Base-by-base conservation (phyloP, 306 rosid species). In the Quercus ilex region DNA sequence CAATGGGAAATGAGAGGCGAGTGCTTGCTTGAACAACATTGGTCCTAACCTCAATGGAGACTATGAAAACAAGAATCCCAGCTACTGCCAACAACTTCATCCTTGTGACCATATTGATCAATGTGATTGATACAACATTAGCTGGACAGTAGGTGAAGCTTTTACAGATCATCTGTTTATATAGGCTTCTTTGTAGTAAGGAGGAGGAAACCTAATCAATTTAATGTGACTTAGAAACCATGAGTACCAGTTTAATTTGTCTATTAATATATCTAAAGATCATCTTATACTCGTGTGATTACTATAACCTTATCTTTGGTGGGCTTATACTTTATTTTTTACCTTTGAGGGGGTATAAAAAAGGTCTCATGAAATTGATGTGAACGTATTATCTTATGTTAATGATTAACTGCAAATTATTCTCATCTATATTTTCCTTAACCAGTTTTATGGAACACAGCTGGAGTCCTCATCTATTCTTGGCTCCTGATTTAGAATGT, bases 31-130 rank as follows among this genome's bases (percentile, higher is more conserved):
- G 87, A 62, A 89, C 91, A 49, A 58, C 19, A 46, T 64, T 71
- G 77, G 79, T 71, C 71, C 71, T 71, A 58, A 74, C 70, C 60
- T 43, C 78, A 49, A 74, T 57, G n/a, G 55, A 63, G 72, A 85
- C 17, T 58, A 85, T 49, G 73, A 82, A 74, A 68, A 84, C 55
- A 59, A 87, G 26, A 81, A 84, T 74, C 80, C 87, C 79, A 77
- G 84, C 80, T 55, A 86, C 60, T 75, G 68, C 80, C 17, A 79
- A 55, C 84, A 78, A 62, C 85, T 84, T 88, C 91, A 88, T 90
- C 56, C 5, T 71, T 46, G 4, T 59, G 30, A 55, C 35, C 68
- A 1, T 73, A 38, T 20, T 55, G 69, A 51, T 55, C 51, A 31
- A 2, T 58, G 59, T 58, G 28, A 23, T 33, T 57, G 76, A 18